A percentile compares a stretch with the other conserved stretches of the same genome.
These are phyloP conservation scores for Zoysia matrella DNA, from an alignment of 202 grass and related monocot genomes.

Conservation along the genomic window DNA sequence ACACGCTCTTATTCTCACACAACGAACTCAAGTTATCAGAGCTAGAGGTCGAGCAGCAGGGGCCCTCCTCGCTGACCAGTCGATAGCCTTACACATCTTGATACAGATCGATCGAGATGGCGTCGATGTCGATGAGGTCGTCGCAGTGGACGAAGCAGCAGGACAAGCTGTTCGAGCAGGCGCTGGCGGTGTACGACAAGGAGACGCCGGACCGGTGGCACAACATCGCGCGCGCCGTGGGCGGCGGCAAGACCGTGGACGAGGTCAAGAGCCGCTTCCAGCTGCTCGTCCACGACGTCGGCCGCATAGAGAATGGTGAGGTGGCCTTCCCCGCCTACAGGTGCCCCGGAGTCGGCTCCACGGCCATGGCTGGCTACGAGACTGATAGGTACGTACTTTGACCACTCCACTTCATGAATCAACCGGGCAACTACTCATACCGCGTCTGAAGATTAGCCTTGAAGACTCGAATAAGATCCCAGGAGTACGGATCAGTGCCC, in stretches of 20 bases:
- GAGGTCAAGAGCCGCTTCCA: slow-evolving; percentile 68
- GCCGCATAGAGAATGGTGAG: slow-evolving; percentile 62
- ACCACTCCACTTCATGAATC: too few relatives aligned
- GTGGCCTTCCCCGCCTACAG: slow-evolving; percentile 72
- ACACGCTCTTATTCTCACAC: slow-evolving; percentile 24
- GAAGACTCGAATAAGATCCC: too few relatives aligned
- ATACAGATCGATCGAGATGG: slow-evolving; percentile 32
- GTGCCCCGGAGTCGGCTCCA: slow-evolving; percentile 31
- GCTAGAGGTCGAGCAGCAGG: background rate
- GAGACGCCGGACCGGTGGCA: too few relatives aligned
- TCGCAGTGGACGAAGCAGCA: slow-evolving; percentile 44
- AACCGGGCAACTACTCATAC: too few relatives aligned
- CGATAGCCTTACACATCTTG: background rate
- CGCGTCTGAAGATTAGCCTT: too few relatives aligned
- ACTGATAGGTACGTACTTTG: slow-evolving; percentile 44
- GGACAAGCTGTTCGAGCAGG: too few relatives aligned
- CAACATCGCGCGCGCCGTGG: too few relatives aligned
- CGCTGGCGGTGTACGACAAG: too few relatives aligned
- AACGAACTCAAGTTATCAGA: too few relatives aligned
- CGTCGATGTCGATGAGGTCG: slow-evolving; percentile 65
- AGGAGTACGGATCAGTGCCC: too few relatives aligned
- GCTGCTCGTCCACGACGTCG: slow-evolving; percentile 64
- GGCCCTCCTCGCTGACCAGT: background rate
- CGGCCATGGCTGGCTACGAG: slow-evolving; percentile 32
- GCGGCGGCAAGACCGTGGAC: too few relatives aligned